Evolutionary conservation across 495 filamentous ascomycete species (phyloP).

Genomic region (Penicillium desertorum): DNA sequence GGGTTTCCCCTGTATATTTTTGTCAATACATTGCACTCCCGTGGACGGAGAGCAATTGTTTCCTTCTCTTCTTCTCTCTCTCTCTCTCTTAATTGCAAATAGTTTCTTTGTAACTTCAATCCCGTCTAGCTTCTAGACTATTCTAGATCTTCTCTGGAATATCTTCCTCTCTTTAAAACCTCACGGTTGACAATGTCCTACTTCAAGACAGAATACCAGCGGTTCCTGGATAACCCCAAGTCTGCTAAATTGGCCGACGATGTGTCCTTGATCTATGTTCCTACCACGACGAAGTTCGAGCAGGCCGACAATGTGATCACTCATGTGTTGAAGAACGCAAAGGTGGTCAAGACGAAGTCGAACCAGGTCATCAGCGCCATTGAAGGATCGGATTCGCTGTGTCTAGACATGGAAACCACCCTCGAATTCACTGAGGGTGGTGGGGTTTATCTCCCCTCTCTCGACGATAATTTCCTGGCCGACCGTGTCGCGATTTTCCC

Average conservation of each 20-base stretch:
- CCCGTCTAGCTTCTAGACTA: background rate
- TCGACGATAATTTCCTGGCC: slow-evolving; percentile 92
- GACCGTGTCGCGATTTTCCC: slow-evolving; percentile 80
- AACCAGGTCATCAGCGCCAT: slow-evolving; percentile 71
- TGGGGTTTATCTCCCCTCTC: slow-evolving; percentile 80
- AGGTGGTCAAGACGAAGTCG: slow-evolving; percentile 70
- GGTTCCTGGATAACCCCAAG: slow-evolving; percentile 71
- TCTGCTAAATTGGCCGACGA: slow-evolving; percentile 62
- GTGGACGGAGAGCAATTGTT: background rate
- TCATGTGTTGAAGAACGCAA: slow-evolving; percentile 66
- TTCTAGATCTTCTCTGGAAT: background rate
- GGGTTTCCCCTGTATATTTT: slow-evolving; percentile 5
- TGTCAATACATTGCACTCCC: background rate
- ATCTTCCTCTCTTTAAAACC: slow-evolving; percentile 14
- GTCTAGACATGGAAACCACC: slow-evolving; percentile 76
- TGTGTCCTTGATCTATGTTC: slow-evolving; percentile 86
- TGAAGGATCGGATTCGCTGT: slow-evolving; percentile 66
- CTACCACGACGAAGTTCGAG: slow-evolving; percentile 74
- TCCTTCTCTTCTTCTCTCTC: slow-evolving; percentile 1
- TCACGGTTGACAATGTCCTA: slow-evolving; percentile 47
- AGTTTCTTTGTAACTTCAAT: slow-evolving; percentile 8
- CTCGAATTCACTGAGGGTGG: slow-evolving; percentile 79
- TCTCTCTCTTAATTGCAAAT: background rate
- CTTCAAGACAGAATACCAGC: slow-evolving; percentile 68
- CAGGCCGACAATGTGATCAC: slow-evolving; percentile 70